These are phyloP conservation scores for Hypoxylon lienhwacheense DNA, from an alignment of 495 filamentous ascomycete species.

Conservation along the genomic window DNA sequence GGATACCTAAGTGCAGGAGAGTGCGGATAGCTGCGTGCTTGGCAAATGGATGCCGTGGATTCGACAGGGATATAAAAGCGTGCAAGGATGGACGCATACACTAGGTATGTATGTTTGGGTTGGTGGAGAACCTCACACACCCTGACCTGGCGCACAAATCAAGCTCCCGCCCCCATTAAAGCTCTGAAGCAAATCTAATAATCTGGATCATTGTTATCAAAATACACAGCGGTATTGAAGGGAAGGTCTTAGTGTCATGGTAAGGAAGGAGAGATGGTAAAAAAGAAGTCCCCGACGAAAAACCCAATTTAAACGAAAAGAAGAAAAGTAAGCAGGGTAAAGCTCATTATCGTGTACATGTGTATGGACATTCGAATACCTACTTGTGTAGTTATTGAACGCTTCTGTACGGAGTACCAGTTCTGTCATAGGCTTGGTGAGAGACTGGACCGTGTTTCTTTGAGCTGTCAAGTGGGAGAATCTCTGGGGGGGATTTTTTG, in stretches of 20 bases:
- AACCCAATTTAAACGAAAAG: no score
- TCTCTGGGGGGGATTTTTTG: no score
- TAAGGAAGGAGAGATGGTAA: no score
- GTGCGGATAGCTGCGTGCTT: slow-evolving; percentile 34
- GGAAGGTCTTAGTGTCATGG: no score
- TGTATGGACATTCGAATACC: no score
- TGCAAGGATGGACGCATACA: slow-evolving; percentile 22
- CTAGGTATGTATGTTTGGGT: background rate
- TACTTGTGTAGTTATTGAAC: slow-evolving; percentile 30
- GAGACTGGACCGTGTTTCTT: slow-evolving; percentile 25
- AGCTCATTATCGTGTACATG: slow-evolving; percentile 17
- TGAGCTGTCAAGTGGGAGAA: slow-evolving; percentile 17
- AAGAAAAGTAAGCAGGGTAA: slow-evolving; percentile 25
- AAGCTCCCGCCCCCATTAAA: slow-evolving; percentile 32
- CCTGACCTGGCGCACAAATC: slow-evolving; percentile 29
- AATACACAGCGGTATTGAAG: no score
- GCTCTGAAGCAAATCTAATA: slow-evolving; percentile 29
- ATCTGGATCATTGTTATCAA: slow-evolving; percentile 27
- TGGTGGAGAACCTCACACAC: slow-evolving; percentile 24
- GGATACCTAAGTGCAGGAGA: background rate
- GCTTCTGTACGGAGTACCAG: no score
- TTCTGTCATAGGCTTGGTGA: no score
- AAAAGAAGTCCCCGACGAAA: slow-evolving; percentile 1
- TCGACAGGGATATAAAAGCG: slow-evolving; percentile 26
- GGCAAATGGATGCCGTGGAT: slow-evolving; percentile 30